Evolutionary conservation across 2,329 filamentous ascomycete species (phyloP).

Genomic region (Clonostachys chloroleuca): DNA sequence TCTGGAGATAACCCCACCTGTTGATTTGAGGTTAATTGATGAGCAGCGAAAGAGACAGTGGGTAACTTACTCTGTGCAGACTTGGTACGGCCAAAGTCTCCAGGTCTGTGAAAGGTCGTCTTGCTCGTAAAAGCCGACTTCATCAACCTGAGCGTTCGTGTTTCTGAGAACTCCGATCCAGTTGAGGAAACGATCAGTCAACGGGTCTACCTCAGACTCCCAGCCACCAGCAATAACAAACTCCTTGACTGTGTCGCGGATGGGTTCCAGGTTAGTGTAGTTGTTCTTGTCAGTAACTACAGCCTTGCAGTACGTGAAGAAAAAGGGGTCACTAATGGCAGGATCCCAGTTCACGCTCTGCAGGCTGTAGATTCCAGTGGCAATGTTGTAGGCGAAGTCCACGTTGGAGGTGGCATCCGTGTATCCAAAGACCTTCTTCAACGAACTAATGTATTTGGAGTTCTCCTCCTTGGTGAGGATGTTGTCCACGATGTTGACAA

Average conservation of each 20-base stretch:
- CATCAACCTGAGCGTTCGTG: no score
- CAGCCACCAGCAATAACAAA: not conserved
- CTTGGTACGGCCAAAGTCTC: conserved; percentile 7
- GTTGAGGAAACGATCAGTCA: conserved; percentile 1
- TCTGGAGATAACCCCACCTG: conserved; percentile 74
- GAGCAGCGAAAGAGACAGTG: not conserved
- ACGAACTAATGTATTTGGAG: conserved; percentile 35
- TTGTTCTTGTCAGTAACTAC: not conserved
- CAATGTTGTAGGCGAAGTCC: conserved; percentile 42
- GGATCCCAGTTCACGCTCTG: conserved; percentile 54
- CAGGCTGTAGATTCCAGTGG: conserved; percentile 32
- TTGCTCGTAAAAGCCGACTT: not conserved
- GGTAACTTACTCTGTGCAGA: conserved; percentile 6
- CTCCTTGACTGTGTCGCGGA: not conserved
- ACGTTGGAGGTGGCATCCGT: conserved; percentile 26
- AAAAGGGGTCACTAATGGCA: conserved; percentile 31
- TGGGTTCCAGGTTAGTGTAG: not conserved
- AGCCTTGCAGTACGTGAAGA: conserved; percentile 5
- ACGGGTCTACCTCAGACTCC: not conserved
- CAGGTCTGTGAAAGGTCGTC: conserved; percentile 5
- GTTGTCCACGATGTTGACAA: conserved; percentile 45
- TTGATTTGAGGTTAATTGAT: conserved; percentile 1
- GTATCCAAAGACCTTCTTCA: conserved; percentile 41
- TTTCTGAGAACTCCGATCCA: not conserved
- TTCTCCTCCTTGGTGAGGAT: conserved; percentile 34